Conservation (phyloP, 2,329 filamentous ascomycete genomes). For the Beauveria caledonica region DNA sequence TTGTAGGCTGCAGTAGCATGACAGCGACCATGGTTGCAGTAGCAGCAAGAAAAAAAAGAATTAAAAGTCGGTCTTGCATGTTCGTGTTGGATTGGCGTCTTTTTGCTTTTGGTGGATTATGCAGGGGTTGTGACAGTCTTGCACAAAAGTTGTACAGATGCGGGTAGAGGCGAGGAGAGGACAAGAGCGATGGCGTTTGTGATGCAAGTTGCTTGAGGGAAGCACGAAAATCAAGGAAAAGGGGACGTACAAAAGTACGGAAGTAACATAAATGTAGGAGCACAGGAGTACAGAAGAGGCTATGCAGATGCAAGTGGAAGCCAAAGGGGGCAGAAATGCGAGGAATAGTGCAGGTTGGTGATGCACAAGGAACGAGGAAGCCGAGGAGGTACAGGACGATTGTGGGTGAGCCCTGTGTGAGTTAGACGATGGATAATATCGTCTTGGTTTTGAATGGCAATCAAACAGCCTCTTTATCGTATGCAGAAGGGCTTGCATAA, state of each 20-base stretch:
- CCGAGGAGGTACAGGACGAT: neutral
- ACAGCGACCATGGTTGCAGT: neutral
- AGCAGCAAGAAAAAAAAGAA: neutral
- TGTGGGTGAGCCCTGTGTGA: neutral
- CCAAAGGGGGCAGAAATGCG: neutral
- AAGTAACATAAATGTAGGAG: neutral
- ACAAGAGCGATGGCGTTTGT: neutral
- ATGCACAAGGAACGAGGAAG: neutral
- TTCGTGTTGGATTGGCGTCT: conserved; percentile 9
- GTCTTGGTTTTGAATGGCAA: neutral
- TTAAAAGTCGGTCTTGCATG: neutral
- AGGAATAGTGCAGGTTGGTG: neutral
- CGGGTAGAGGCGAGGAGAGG: neutral
- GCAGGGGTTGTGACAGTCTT: neutral
- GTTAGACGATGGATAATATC: neutral
- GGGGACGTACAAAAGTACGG: too few relatives aligned
- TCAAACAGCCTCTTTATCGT: neutral
- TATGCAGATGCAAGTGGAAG: neutral
- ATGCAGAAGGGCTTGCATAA: neutral
- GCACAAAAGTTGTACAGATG: neutral
- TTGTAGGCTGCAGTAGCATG: neutral
- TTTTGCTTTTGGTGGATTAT: neutral
- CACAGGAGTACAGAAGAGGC: too few relatives aligned
- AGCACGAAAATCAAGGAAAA: neutral
- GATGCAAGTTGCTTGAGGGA: too few relatives aligned